Base-by-base conservation (phyloP, 2,329 filamentous ascomycete genomes). In the Orbilia brochopaga region DNA sequence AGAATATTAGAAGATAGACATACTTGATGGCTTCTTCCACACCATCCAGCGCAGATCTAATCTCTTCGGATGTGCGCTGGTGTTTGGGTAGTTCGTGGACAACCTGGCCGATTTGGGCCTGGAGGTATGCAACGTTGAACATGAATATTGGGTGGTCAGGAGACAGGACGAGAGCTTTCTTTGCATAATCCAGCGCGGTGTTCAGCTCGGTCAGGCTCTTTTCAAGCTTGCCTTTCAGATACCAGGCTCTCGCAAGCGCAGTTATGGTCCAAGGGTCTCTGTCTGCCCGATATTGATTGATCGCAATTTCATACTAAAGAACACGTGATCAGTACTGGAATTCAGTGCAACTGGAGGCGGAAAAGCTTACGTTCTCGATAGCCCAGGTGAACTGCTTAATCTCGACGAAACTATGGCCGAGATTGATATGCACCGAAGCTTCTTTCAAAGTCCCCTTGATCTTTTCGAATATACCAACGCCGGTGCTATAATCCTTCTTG, bases 71-170 rank as follows among this genome's bases (percentile, higher is more conserved):
- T 0, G 89, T 90, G 56, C 92, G 88, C 78, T 92, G 87, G 4
- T 86, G 85, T 78, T 97, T 91, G 3, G 86, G 83, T 60, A 96
- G 83, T 37, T 82, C 83, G 79, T 91, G 88, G 61, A 97, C 87
- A 30, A 90, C 86, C 51, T 89, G 89, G 19, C 93, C 93, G 61
- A 97, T 87, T 79, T 97, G 92, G 74, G 96, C 95, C 78, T 97
- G 94, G 27, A 97, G 91, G 78, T 97, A 99, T 0, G 94, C 94
- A 27, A 99, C 90, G 77, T 99, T 99, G 85, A 99, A 99, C 79
- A 94, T 91, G 79, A 94, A 91, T 80, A 96, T 91, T 30, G 92
- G 84, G 76, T 96, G 91, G 2, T 94, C 90, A 0, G 92, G 90
- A 0, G 90, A 87, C 61, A 90, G 85, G 62, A 87, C 85, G 17